phyloP scores from a whole-genome alignment of 257 asterid genomes.

The Gentiana macrophylla region DNA sequence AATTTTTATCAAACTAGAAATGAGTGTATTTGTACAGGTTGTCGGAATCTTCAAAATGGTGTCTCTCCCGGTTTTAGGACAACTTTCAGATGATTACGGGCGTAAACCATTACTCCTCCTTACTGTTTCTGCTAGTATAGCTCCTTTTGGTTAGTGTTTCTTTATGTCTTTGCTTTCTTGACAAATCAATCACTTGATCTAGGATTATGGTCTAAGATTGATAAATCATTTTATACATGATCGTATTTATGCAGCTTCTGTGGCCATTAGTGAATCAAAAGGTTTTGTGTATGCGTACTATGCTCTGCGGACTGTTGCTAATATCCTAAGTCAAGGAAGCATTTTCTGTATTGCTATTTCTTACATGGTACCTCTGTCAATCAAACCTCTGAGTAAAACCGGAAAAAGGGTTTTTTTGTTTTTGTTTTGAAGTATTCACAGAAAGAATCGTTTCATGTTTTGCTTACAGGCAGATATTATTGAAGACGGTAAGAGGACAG shows the following conservation, averaged over 20 bases:
- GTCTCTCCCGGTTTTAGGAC: slow-evolving; percentile 79
- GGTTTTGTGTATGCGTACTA: slow-evolving; percentile 79
- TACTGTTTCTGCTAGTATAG: slow-evolving; percentile 64
- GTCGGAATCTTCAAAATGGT: slow-evolving; percentile 88
- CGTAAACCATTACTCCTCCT: slow-evolving; percentile 84
- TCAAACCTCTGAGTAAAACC: neutral
- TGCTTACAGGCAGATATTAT: slow-evolving; percentile 70
- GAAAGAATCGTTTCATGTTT: slow-evolving; percentile 1
- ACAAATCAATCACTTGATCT: no score
- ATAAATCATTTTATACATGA: neutral
- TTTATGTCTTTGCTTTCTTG: no score
- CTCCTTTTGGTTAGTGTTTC: slow-evolving; percentile 58
- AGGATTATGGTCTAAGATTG: neutral
- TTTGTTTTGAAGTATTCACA: neutral
- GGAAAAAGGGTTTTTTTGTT: neutral
- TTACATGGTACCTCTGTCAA: slow-evolving; percentile 57
- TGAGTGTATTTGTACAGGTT: slow-evolving; percentile 26
- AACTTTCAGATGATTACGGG: slow-evolving; percentile 87
- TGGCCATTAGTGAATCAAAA: slow-evolving; percentile 60
- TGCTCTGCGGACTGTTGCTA: slow-evolving; percentile 54
- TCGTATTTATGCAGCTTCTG: slow-evolving; percentile 50
- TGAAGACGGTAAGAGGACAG: slow-evolving; percentile 51
- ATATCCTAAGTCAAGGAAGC: slow-evolving; percentile 86
- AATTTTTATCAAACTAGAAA: no score
- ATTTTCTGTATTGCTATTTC: slow-evolving; percentile 86